Evolutionary conservation across 306 rosid genomes (phyloP).

Genomic region (Vachellia pachyceras): DNA sequence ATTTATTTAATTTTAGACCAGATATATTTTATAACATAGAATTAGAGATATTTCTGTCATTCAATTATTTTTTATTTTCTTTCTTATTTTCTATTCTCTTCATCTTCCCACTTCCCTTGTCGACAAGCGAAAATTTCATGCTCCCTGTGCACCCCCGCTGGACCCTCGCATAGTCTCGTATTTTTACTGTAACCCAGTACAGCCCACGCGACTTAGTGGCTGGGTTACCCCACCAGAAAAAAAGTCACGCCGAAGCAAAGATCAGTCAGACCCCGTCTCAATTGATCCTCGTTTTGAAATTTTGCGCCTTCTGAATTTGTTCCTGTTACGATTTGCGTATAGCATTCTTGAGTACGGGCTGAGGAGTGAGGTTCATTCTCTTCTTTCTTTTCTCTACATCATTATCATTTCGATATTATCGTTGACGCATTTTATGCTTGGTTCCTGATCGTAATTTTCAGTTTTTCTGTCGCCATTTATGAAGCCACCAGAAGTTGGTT

Average conservation of each 20-base stretch:
- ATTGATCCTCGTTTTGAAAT: neutral
- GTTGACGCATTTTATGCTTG: neutral
- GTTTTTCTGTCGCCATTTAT: conserved; percentile 41
- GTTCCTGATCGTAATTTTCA: conserved; percentile 12
- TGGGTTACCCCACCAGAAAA: neutral
- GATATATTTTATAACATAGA: too few species aligned
- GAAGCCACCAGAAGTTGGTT: conserved; percentile 47
- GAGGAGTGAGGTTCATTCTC: neutral
- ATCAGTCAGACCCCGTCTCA: neutral
- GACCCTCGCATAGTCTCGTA: too few species aligned
- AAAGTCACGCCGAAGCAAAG: neutral
- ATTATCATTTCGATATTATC: neutral
- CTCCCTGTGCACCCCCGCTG: too few species aligned
- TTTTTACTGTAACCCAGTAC: neutral
- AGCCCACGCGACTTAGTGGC: neutral
- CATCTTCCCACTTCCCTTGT: too few species aligned
- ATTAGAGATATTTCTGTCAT: too few species aligned
- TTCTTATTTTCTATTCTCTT: too few species aligned
- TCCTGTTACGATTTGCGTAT: neutral
- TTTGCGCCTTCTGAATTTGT: neutral
- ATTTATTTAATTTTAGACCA: too few species aligned
- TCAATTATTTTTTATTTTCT: too few species aligned
- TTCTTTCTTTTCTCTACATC: neutral
- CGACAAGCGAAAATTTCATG: too few species aligned
- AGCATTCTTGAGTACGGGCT: neutral